phyloP scores from a whole-genome alignment of 2,329 filamentous ascomycete species.

The Pestalotiopsis sp. region DNA sequence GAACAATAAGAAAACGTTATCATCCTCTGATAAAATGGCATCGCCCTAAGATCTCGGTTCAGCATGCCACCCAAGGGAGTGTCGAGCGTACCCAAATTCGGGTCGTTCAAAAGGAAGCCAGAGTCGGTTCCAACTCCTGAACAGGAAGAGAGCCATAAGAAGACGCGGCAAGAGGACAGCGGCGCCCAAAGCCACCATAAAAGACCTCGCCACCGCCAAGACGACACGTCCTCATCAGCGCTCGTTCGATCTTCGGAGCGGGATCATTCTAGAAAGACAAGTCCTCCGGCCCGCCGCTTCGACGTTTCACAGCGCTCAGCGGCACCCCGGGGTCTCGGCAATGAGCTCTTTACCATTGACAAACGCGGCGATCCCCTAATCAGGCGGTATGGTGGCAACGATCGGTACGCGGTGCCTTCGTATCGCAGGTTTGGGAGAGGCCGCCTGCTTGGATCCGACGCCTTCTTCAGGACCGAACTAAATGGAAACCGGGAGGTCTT shows the following conservation, averaged over 20 bases:
- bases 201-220: neutral
- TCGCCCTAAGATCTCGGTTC: neutral
- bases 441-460: constrained; percentile 67
- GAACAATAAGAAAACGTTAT: no score
- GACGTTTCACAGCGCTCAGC: constrained; percentile 17
- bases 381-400: constrained; percentile 71
- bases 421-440: constrained; percentile 74
- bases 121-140: constrained; percentile 39
- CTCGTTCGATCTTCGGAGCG: neutral
- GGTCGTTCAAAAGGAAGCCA: constrained; percentile 63
- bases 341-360: constrained; percentile 64
- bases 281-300: neutral
- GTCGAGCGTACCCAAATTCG: constrained; percentile 66
- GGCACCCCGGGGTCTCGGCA: constrained; percentile 12
- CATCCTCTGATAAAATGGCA: neutral
- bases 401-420: constrained; percentile 70
- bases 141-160: constrained; percentile 10
- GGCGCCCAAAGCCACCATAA: neutral
- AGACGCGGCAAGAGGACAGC: neutral
- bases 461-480: constrained; percentile 67
- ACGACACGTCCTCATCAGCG: neutral
- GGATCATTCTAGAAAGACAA: neutral
- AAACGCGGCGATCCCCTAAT: constrained; percentile 77
- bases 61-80: constrained; percentile 27
- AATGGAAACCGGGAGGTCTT: constrained; percentile 61